Evolutionary conservation across 805 yeast genomes (phyloP), one percentile per base, ranked within the genome.

Genomic region (Spathaspora arborariae): DNA sequence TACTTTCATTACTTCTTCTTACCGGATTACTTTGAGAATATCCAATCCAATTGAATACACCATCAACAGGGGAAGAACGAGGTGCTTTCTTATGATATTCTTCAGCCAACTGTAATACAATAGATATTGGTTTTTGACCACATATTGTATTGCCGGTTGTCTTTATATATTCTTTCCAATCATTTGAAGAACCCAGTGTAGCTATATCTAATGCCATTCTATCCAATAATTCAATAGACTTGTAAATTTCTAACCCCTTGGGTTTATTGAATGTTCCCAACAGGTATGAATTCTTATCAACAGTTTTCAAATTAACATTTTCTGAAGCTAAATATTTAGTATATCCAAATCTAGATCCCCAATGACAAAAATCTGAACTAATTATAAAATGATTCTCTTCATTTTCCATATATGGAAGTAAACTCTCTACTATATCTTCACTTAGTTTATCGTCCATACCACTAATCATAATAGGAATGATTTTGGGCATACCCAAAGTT

Each of bases 301-400:
- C 34, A 51, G 15, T 51, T 45, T 16, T 56, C 44, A 45, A 56
- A 59, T 36, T 39, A 11, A 16, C 20, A 9, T 65, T 34, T 53
- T 59, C 45, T 60, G 52, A 15, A 10, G 56, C 49, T 10, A 63
- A 51, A 49, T 71, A 73, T 48, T 59, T 58, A 11, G 78, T 72
- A 52, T 69, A 75, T 9, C 69, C 72, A 47, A 75, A 75, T 13
- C 79, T 60, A 11, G 65, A 48, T 7, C 79, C 79, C 99, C 99
- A 94, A 61, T 94, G 99, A 59, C 97, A 91, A 58, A 94, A 94
- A 68, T 94, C 99, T 1, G 92, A 80, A 60, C 96, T 86, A 3
- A 94, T 75, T 13, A 88, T 80, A 62, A 94, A 87, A 2, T 88
- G 83, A 55, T 80, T 81, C 20, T 66, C 64, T 24, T 76, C 74